Evolutionary conservation across 306 rosid genomes (phyloP).

Genomic region (Lathyrus sativus): DNA sequence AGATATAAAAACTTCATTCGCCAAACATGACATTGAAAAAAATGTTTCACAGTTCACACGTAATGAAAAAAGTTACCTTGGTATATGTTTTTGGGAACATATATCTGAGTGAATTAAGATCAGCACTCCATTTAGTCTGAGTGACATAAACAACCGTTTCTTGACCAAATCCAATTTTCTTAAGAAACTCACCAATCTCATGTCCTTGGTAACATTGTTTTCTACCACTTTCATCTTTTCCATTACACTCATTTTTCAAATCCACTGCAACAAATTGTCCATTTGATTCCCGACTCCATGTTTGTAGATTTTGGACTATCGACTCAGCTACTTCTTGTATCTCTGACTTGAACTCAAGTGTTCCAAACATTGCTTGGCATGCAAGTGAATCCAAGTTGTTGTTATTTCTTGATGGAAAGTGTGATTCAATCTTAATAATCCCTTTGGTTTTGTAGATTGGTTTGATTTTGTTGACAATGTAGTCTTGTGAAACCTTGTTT

Average conservation of each 20-base stretch:
- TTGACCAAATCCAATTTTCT: constrained; percentile 39
- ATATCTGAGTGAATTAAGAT: constrained; percentile 40
- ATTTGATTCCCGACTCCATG: constrained; percentile 32
- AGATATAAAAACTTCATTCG: neutral
- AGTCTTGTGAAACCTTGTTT: constrained; percentile 37
- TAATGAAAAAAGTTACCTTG: constrained; percentile 28
- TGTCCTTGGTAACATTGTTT: constrained; percentile 31
- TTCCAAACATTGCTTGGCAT: constrained; percentile 49
- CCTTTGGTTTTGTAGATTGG: constrained; percentile 43
- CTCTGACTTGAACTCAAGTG: constrained; percentile 38
- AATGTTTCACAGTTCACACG: too few species aligned
- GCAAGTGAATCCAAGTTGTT: constrained; percentile 33
- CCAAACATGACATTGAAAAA: neutral
- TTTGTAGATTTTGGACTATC: constrained; percentile 34
- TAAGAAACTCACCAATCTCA: constrained; percentile 48
- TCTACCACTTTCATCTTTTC: constrained; percentile 26
- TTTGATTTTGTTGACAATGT: constrained; percentile 35
- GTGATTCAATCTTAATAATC: constrained; percentile 46
- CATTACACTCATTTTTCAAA: constrained; percentile 34
- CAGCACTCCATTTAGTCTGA: constrained; percentile 40
- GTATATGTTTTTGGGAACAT: constrained; percentile 50
- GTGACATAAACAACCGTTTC: constrained; percentile 46
- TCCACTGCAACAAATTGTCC: constrained; percentile 43
- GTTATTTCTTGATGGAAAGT: constrained; percentile 39
- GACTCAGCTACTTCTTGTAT: constrained; percentile 33